Conservation (phyloP, 2,329 filamentous ascomycete species). For the Scleromitrula shiraiana region DNA sequence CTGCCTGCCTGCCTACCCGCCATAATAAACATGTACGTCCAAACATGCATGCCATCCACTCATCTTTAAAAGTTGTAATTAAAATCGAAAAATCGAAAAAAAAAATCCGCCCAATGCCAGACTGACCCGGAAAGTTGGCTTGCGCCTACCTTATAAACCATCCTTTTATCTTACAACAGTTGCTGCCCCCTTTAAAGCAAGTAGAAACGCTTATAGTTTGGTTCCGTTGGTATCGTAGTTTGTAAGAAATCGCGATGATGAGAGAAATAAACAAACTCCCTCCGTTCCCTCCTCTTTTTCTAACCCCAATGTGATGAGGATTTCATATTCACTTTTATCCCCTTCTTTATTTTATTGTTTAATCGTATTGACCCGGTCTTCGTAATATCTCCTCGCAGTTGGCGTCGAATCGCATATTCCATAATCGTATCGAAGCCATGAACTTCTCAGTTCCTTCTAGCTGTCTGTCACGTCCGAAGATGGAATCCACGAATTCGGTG, state of each 20-base stretch:
- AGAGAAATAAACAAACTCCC: constrained; percentile 13
- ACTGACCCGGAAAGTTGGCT: constrained; percentile 11
- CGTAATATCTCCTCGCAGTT: constrained; percentile 87
- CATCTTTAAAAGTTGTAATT: too few relatives aligned
- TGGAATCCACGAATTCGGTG: constrained; percentile 89
- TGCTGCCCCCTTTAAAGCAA: constrained; percentile 6
- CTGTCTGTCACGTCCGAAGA: constrained; percentile 88
- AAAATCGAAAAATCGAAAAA: neutral
- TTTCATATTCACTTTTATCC: constrained; percentile 3
- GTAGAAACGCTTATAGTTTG: constrained; percentile 7
- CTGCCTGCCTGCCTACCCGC: too few relatives aligned
- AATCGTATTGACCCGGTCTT: constrained; percentile 36
- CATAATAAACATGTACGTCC: neutral
- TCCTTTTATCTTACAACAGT: constrained; percentile 12
- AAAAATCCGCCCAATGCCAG: constrained; percentile 9
- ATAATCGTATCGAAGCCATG: constrained; percentile 59
- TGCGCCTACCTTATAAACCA: constrained; percentile 10
- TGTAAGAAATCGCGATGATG: constrained; percentile 10
- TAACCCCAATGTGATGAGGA: constrained; percentile 6
- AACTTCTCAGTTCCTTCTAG: constrained; percentile 84
- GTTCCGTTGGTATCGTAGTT: constrained; percentile 11
- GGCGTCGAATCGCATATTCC: constrained; percentile 90
- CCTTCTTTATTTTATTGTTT: neutral
- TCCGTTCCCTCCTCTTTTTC: constrained; percentile 7
- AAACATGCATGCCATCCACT: too few relatives aligned